Evolutionary conservation across 352 stramenopile species (phyloP).

Genomic region (Phytopythium montanum): DNA sequence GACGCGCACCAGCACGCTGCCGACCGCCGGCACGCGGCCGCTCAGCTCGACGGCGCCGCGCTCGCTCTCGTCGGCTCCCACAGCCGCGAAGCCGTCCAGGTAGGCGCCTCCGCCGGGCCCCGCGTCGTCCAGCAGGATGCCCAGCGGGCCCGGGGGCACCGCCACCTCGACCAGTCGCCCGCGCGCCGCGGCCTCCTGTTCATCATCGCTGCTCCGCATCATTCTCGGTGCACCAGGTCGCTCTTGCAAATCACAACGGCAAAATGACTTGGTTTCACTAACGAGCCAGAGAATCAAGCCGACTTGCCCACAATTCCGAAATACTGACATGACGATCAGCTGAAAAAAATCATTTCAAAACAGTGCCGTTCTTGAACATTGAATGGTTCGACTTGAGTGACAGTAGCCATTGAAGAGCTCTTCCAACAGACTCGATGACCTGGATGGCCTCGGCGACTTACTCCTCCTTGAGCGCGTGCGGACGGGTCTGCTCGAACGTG

Average conservation of each 20-base stretch:
- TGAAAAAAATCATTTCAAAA: not conserved
- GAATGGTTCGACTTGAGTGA: not conserved
- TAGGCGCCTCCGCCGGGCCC: slow-evolving; percentile 19
- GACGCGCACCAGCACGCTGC: slow-evolving; percentile 50
- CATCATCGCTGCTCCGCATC: slow-evolving; percentile 3
- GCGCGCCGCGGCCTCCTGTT: not conserved
- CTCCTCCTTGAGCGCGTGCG: slow-evolving; percentile 32
- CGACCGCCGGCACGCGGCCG: slow-evolving; percentile 26
- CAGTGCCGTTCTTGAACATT: not conserved
- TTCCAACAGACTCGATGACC: too few relatives aligned
- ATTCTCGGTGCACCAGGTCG: not conserved
- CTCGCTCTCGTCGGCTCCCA: slow-evolving; percentile 29
- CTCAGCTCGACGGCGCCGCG: slow-evolving; percentile 42
- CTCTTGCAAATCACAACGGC: not conserved
- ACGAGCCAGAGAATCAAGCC: too few relatives aligned
- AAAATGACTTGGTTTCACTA: too few relatives aligned
- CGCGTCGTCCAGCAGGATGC: slow-evolving; percentile 58
- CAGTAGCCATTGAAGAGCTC: not conserved
- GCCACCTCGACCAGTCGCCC: slow-evolving; percentile 33
- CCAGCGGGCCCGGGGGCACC: slow-evolving; percentile 55
- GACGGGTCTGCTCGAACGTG: slow-evolving; percentile 46
- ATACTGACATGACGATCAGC: too few relatives aligned
- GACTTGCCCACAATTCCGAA: too few relatives aligned
- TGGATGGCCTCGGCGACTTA: too few relatives aligned
- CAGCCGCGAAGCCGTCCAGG: slow-evolving; percentile 61